Evolutionary conservation across 106 monocot genomes (phyloP), one percentile per base, ranked within the genome.

Genomic region (Dendrobium nobile): DNA sequence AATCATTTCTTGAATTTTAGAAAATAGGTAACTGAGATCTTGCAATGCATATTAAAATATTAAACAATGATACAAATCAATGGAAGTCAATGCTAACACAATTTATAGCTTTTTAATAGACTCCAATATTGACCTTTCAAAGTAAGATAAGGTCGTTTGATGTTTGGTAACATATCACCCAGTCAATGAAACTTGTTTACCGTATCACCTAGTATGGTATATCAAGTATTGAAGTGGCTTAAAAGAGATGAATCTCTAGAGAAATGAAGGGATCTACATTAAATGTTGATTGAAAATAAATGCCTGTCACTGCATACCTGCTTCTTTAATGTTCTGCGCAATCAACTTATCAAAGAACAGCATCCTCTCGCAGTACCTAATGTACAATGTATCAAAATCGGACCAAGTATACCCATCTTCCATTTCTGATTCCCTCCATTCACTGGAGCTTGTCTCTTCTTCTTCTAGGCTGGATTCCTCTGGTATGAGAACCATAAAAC

Each of bases 401-500:
- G 79, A 84, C 80, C 87, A 88, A 43, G 80, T 45, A 65, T 86
- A 79, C 0, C 79, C 88, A 41, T 89, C 88, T 19, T 67, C 90
- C 54, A 65, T 80, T 10, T 88, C 88, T 0, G 90, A 86, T 17
- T 89, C 94, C 82, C 90, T 84, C 86, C 92, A 92, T 58, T 88
- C 94, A 15, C 84, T 88, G 7, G 97, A 91, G 78, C 91, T 91
- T 10, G 90, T 87, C 82, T 90, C 91, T 11, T 89, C 87, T 9
- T 87, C 93, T 65, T 88, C 92, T 0, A 81, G 86, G 70, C 81
- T 84, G 7, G 86, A 80, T 37, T 94, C 94, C 75, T 92, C 97
- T 3, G 97, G 97, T n/a, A 98, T 94, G 4, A 92, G 85, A 24
- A 92, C 97, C 97, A 98, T 94, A 89, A 98, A 98, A 59, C 85